Conservation (phyloP, 805 yeast genomes). For the Yarrowia keelungensis region DNA sequence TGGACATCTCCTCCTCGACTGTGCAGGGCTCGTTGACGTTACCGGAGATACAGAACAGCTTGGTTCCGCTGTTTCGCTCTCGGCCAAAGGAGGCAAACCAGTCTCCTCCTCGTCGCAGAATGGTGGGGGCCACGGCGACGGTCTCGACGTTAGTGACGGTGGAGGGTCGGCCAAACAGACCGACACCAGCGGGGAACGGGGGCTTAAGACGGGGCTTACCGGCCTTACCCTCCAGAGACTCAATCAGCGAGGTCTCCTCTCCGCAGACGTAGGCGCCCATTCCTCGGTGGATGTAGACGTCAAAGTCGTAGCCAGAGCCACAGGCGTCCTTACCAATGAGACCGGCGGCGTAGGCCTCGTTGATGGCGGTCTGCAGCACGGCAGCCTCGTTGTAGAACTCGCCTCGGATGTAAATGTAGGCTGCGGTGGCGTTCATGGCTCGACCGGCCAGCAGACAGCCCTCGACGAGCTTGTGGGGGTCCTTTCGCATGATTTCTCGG, state of each 20-base stretch:
- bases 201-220: slow-evolving; percentile 95
- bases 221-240: slow-evolving; percentile 89
- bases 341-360: slow-evolving; percentile 85
- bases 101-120: slow-evolving; percentile 84
- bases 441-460: slow-evolving; percentile 91
- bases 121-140: slow-evolving; percentile 88
- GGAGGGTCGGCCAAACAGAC: slow-evolving; percentile 87
- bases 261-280: slow-evolving; percentile 95
- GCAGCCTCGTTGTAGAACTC: slow-evolving; percentile 86
- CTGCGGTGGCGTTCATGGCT: slow-evolving; percentile 93
- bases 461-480: slow-evolving; percentile 89
- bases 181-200: slow-evolving; percentile 94
- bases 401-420: slow-evolving; percentile 89
- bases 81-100: slow-evolving; percentile 89
- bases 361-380: slow-evolving; percentile 77
- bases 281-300: slow-evolving; percentile 85
- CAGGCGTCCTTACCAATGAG: slow-evolving; percentile 84
- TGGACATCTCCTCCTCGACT: slow-evolving; percentile 93
- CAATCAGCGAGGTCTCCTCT: slow-evolving; percentile 89
- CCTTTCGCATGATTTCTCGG: slow-evolving; percentile 88
- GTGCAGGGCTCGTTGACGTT: slow-evolving; percentile 93
- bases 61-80: slow-evolving; percentile 83
- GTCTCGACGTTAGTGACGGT: slow-evolving; percentile 93
- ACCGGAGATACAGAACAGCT: slow-evolving; percentile 85
- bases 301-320: slow-evolving; percentile 85